phyloP scores from a whole-genome alignment of 495 filamentous ascomycete species.

The Neurospora sp. region DNA sequence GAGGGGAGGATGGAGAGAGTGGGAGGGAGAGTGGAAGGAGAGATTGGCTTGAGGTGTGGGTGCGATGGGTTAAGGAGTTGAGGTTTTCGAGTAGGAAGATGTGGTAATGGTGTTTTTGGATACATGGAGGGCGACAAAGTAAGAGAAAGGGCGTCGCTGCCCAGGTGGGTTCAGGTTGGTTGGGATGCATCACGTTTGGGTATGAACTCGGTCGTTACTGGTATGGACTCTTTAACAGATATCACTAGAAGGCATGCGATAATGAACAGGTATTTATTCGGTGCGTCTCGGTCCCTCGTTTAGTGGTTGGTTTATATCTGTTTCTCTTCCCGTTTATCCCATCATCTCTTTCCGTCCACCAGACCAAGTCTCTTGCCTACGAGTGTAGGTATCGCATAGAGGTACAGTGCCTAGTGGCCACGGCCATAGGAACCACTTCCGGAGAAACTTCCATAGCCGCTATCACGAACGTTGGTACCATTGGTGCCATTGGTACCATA shows the following conservation, averaged over 20 bases:
- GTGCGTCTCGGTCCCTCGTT: neutral
- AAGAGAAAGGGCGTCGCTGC: neutral
- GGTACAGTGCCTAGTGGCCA: neutral
- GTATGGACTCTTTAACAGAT: neutral
- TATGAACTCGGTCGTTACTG: neutral
- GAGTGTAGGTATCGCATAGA: too few species aligned
- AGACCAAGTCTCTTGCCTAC: too few species aligned
- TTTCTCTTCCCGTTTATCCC: neutral
- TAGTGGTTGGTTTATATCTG: neutral
- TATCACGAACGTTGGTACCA: neutral
- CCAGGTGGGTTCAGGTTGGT: neutral
- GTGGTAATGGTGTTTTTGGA: neutral
- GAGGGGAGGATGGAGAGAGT: neutral
- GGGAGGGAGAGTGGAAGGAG: neutral
- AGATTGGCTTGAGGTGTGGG: neutral
- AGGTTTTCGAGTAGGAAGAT: neutral
- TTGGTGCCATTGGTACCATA: neutral
- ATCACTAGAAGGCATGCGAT: neutral
- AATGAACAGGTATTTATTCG: neutral
- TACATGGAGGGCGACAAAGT: too few species aligned
- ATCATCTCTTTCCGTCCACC: too few species aligned
- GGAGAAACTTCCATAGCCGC: neutral
- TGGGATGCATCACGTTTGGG: neutral
- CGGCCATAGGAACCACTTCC: neutral
- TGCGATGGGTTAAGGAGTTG: neutral